Evolutionary conservation across 305 asterid genomes (phyloP).

Genomic region (Fraxinus platypoda): DNA sequence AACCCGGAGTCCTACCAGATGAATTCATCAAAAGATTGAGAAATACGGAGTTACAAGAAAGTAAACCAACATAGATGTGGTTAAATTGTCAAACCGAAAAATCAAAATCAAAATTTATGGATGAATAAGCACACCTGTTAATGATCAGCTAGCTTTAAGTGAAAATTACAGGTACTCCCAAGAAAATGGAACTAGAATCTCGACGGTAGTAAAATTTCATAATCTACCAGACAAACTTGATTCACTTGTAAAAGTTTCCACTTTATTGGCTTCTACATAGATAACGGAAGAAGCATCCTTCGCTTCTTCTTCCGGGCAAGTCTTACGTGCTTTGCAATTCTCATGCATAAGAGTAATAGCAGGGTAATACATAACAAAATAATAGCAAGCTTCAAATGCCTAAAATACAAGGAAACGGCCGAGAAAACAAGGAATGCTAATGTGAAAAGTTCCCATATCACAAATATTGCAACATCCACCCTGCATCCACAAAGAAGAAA

Average conservation of each 20-base stretch:
- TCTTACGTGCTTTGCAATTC: constrained; percentile 68
- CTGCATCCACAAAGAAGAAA: constrained; percentile 42
- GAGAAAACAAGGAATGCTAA: constrained; percentile 78
- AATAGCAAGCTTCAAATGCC: constrained; percentile 65
- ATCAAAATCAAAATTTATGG: constrained; percentile 5
- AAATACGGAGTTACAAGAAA: background rate
- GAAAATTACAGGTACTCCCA: constrained; percentile 24
- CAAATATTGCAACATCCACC: constrained; percentile 79
- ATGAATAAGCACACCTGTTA: background rate
- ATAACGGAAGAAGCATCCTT: constrained; percentile 94
- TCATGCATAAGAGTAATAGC: constrained; percentile 69
- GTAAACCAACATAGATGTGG: background rate
- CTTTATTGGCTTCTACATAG: constrained; percentile 50
- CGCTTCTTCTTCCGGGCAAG: constrained; percentile 77
- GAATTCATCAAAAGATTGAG: constrained; percentile 4
- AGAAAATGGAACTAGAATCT: background rate
- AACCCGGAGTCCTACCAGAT: background rate
- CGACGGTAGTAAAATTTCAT: constrained; percentile 23
- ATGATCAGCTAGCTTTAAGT: constrained; percentile 22
- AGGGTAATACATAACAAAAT: constrained; percentile 52
- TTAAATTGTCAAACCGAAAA: constrained; percentile 17
- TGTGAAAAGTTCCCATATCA: constrained; percentile 84
- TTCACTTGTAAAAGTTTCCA: constrained; percentile 7
- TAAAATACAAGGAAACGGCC: constrained; percentile 69
- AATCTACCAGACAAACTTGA: background rate